Evolutionary conservation across 176 grass and related monocot species (phyloP).

Genomic region (Oryza coarctata): DNA sequence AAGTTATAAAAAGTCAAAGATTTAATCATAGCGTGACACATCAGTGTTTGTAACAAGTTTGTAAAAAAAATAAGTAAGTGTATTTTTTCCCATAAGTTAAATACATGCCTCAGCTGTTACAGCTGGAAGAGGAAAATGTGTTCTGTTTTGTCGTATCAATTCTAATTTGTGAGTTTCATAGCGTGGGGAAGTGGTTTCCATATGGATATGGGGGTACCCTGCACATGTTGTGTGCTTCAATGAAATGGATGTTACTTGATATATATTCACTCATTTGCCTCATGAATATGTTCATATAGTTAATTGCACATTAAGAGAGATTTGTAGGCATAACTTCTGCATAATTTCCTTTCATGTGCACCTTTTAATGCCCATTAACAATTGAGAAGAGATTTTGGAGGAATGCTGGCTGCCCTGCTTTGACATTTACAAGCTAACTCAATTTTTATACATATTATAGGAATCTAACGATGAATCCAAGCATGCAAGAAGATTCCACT

Average conservation of each 20-base stretch:
- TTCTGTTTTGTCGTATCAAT: not conserved
- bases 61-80: too few species aligned
- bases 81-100: not conserved
- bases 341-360: constrained; percentile 16
- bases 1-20: too few species aligned
- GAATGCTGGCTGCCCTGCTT: not conserved
- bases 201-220: not conserved
- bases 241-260: constrained; percentile 12
- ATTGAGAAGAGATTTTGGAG: not conserved
- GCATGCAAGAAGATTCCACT: constrained; percentile 38
- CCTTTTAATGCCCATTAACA: not conserved
- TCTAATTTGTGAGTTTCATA: constrained; percentile 15
- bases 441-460: constrained; percentile 43
- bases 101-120: not conserved
- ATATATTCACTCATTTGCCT: constrained; percentile 10
- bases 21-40: too few species aligned
- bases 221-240: not conserved
- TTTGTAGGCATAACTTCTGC: not conserved
- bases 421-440: constrained; percentile 21
- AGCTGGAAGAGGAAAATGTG: not conserved
- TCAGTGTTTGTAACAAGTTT: too few species aligned
- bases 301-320: not conserved
- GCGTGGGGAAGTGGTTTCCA: not conserved
- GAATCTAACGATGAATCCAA: constrained; percentile 56
- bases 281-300: not conserved